phyloP scores from a whole-genome alignment of 257 asterid species.

The Nicotiana knightiana region DNA sequence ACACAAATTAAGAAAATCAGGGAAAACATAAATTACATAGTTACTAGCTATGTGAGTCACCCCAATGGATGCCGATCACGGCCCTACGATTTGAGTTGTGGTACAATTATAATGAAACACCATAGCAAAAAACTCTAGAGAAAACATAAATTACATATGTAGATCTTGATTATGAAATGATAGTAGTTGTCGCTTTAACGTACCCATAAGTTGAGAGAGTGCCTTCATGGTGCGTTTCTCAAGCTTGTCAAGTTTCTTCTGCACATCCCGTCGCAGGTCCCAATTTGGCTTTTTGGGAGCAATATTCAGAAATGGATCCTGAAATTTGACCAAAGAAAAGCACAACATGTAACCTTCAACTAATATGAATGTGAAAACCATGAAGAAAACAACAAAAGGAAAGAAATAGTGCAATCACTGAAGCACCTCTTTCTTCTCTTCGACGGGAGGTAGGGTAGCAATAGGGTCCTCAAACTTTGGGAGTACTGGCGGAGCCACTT shows the following conservation, averaged over 20 bases:
- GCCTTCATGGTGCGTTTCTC: conserved; percentile 91
- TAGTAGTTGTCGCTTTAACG: not conserved
- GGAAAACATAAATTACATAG: too few relatives aligned
- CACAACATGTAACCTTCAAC: not conserved
- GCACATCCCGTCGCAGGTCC: conserved; percentile 95
- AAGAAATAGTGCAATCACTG: not conserved
- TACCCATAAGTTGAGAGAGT: conserved; percentile 68
- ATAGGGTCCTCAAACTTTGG: conserved; percentile 93
- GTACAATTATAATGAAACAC: too few relatives aligned
- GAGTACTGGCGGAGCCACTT: conserved; percentile 74
- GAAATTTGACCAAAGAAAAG: conserved; percentile 6
- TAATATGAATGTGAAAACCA: not conserved
- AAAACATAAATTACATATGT: too few relatives aligned
- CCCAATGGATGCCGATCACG: too few relatives aligned
- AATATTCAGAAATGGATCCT: conserved; percentile 92
- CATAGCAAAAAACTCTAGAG: too few relatives aligned
- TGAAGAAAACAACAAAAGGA: not conserved
- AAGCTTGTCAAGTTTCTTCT: conserved; percentile 86
- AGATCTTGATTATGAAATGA: too few relatives aligned
- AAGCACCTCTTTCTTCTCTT: conserved; percentile 80
- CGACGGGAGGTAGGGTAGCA: conserved; percentile 43
- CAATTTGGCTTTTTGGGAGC: conserved; percentile 98
- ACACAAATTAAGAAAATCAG: too few relatives aligned
- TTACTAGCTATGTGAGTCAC: too few relatives aligned
- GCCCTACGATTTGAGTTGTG: too few relatives aligned